Evolutionary conservation across 2,329 filamentous ascomycete genomes (phyloP), one percentile per base, ranked within the genome.

Genomic region (Ophiostoma angusticollis): DNA sequence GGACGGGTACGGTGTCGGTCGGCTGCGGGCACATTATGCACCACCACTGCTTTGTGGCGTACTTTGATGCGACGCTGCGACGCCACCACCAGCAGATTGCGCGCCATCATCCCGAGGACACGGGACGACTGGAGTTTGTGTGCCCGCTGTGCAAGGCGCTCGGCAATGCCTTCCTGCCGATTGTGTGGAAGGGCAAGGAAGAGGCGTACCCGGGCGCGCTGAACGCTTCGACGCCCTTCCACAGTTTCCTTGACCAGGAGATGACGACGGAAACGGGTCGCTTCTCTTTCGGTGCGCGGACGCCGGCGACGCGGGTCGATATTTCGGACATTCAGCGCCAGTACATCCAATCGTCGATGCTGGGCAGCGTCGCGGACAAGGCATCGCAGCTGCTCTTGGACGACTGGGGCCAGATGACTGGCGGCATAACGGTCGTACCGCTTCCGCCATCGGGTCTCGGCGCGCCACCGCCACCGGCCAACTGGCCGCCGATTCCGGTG

Each of bases 1-100:
- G 71, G 21, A 67, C 73, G 14, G 91, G 87, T 0, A 83, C 89
- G 0, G 80, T 96, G 2, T 84, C 87, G 9, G 84, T 83, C 25
- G 85, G 89, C 9, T 98, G 91, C 58, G 91, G 91, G 3, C 91
- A 98, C 57, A 93, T 98, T 53, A 98, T 98, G 91, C 91, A 98
- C 58, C 96, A 84, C 56, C 78, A 74, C 49, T 98, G 91, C 60
- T 98, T 98, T 54, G 86, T 95, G 52, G 74, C 82, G 29, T 98
- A 96, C 54, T 81, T 84, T 47, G 75, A 83, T 32, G 85, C 89
- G 4, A 93, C 85, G 0, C 70, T 79, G 38, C 73, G 87, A 44
- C 75, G 91, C 28, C 93, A 98, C 54, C 74, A 74, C 16, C 84
- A 91, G 51, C 91, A 98, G 56, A 94, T 98, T 57, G 87, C 91